Evolutionary conservation across 2,329 filamentous ascomycete species (phyloP), one percentile per base, ranked within the genome.

Genomic region (Grosmannia clavigera): DNA sequence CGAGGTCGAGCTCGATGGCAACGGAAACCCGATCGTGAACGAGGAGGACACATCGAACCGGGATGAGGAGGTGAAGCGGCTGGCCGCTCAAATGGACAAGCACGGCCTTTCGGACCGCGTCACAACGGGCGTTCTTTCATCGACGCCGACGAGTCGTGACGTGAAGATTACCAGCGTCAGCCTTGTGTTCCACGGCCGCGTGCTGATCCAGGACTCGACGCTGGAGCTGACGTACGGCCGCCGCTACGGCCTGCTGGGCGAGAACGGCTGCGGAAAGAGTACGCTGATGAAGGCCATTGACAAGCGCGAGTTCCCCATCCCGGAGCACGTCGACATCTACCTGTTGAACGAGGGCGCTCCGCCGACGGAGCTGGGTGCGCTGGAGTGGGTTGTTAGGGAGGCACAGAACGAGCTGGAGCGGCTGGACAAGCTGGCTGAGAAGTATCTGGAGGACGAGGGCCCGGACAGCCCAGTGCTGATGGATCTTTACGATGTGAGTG

Each of bases 191-290:
- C 95, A 99, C 81, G 94, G 95, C 69, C 90, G 88, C 68, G 94
- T 97, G 67, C 85, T 99, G 63, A 89, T 99, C 76, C 92, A 86
- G 72, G 94, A 99, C 76, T 89, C 89, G 65, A 95, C 86, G 57
- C 81, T 99, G 73, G 95, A 99, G 76, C 82, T 99, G 70, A 92
- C 88, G 73, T 94, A 90, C 73, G 91, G 88, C 66, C 88, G 92
- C 69, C 85, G 94, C 70, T 99, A 99, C 73, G 94, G 94, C 73
- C 81, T 99, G 61, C 79, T 99, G 65, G 94, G 94, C 70, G 94
- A 99, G 83, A 99, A 99, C 87, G 94, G 94, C 66, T 99, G 94
- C 76, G 94, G 94, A 74, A 99, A 99, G 82, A 95, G 89, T 65
- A 99, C 94, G n/a, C 77, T 99, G 40, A 83, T 99, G 72, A 97